Conservation (phyloP, 164 flowering plant species). For the Tetracentron sinense region DNA sequence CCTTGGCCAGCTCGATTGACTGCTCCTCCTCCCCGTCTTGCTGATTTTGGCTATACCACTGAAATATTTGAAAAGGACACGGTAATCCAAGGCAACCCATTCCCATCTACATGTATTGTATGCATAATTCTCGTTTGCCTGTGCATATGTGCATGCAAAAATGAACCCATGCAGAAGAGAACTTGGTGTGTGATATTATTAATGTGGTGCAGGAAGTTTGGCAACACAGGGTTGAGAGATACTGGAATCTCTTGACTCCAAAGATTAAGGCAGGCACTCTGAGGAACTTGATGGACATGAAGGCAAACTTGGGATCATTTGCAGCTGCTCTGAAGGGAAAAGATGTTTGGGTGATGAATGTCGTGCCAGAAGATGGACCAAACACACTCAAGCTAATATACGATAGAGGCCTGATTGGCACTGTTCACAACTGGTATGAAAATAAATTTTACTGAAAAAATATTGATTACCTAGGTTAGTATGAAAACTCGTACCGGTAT, state of each 20-base stretch:
- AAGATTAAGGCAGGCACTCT: conserved; percentile 49
- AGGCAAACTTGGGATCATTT: conserved; percentile 82
- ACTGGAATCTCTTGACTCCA: conserved; percentile 61
- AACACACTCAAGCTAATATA: conserved; percentile 78
- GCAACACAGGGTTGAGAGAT: conserved; percentile 59
- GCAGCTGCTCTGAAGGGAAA: conserved; percentile 75
- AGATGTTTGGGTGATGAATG: conserved; percentile 95
- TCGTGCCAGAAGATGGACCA: conserved; percentile 82
- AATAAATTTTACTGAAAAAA: neutral
- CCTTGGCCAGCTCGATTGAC: conserved; percentile 87
- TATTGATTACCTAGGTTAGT: neutral
- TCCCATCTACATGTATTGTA: neutral
- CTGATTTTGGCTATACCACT: conserved; percentile 68
- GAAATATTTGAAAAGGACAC: conserved; percentile 75
- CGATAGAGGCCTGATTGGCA: conserved; percentile 84
- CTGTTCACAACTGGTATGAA: conserved; percentile 69
- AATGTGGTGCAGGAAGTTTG: conserved; percentile 57
- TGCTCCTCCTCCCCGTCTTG: conserved; percentile 81
- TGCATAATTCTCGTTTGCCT: neutral
- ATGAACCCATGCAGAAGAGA: too few species aligned
- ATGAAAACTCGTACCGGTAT: neutral
- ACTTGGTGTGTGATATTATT: neutral
- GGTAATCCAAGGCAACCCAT: conserved; percentile 35
- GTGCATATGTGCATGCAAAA: neutral
- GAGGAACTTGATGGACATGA: conserved; percentile 92